These are phyloP conservation scores for Xylaria castorea DNA, from an alignment of 495 filamentous ascomycete species.

Conservation along the genomic window DNA sequence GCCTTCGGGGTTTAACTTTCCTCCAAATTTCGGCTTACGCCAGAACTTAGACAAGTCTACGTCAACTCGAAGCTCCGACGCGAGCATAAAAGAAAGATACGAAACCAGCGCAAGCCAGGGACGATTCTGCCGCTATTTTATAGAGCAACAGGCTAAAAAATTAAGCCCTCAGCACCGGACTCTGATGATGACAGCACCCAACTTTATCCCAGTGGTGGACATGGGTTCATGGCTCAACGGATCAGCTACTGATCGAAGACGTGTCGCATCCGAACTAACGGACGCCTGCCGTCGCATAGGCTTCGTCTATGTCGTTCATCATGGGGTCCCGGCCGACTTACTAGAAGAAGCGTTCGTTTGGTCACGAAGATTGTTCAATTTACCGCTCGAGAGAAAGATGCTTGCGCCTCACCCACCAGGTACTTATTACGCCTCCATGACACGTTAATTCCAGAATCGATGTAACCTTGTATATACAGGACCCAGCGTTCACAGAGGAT, in stretches of 20 bases:
- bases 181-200: background rate
- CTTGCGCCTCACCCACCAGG: slow-evolving; percentile 68
- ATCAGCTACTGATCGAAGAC: slow-evolving; percentile 44
- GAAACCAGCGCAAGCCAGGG: background rate
- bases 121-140: background rate
- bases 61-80: background rate
- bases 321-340: slow-evolving; percentile 53
- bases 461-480: slow-evolving; percentile 23
- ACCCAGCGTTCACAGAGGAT: slow-evolving; percentile 62
- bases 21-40: background rate
- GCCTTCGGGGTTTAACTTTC: background rate
- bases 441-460: background rate
- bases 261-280: slow-evolving; percentile 56
- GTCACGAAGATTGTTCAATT: slow-evolving; percentile 51
- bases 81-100: background rate
- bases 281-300: slow-evolving; percentile 63
- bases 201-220: slow-evolving; percentile 62
- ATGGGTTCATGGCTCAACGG: slow-evolving; percentile 48
- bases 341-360: slow-evolving; percentile 62
- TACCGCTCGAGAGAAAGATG: slow-evolving; percentile 48
- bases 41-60: background rate
- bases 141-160: background rate
- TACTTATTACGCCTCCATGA: background rate
- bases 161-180: background rate
- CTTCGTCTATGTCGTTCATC: slow-evolving; percentile 65